A percentile compares a stretch with the other conserved stretches of the same genome.
These are phyloP conservation scores for Fusarium sororula DNA, from an alignment of 2,329 filamentous ascomycete genomes.

Conservation along the genomic window DNA sequence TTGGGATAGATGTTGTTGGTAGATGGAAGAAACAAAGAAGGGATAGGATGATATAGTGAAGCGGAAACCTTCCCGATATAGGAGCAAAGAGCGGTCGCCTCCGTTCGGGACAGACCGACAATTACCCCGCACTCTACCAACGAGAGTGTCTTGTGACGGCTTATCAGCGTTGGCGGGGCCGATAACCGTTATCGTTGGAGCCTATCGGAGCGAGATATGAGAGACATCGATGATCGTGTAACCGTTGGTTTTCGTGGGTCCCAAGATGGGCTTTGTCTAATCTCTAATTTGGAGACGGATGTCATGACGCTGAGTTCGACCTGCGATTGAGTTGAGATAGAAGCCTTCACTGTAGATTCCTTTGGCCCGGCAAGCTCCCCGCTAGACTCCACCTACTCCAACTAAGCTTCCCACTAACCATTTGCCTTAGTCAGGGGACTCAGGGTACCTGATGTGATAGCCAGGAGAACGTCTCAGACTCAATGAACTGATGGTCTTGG, in stretches of 20 bases:
- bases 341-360: background rate
- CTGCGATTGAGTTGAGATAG: background rate
- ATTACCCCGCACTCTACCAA: slow-evolving; percentile 25
- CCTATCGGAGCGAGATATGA: background rate
- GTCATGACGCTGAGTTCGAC: rapidly evolving
- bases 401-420: background rate
- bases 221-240: background rate
- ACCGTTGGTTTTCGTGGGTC: background rate
- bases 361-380: background rate
- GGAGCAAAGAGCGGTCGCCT: slow-evolving; percentile 20
- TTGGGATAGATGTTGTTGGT: background rate
- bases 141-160: slow-evolving; percentile 16
- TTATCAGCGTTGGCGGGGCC: slow-evolving; percentile 15
- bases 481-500: rapidly evolving
- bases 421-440: background rate
- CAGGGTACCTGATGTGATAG: background rate
- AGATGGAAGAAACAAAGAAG: background rate
- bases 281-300: rapidly evolving
- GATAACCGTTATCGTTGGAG: background rate
- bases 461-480: rapidly evolving
- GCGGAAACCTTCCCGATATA: slow-evolving; percentile 26
- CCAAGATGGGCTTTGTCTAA: background rate
- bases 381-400: background rate
- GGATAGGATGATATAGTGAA: background rate
- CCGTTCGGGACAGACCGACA: slow-evolving; percentile 27